phyloP scores from a whole-genome alignment of 192 early-diverging fungal species.

The Lobosporangium transversale region DNA sequence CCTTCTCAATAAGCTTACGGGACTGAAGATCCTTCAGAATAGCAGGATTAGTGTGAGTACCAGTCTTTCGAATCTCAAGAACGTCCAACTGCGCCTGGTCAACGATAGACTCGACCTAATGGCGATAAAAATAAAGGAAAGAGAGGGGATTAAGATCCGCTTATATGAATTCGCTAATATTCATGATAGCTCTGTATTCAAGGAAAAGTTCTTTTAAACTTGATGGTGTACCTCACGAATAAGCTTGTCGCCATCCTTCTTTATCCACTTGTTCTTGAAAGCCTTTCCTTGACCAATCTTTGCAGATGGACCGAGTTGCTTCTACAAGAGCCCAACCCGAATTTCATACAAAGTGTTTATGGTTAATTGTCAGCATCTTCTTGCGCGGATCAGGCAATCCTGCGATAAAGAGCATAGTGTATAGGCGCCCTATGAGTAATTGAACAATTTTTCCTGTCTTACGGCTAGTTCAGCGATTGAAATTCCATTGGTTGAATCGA shows the following conservation, averaged over 20 bases:
- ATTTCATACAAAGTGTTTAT: too few relatives aligned
- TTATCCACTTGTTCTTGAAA: conserved; percentile 98
- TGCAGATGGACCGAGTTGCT: conserved; percentile 76
- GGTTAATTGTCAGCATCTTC: too few relatives aligned
- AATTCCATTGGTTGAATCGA: conserved; percentile 85
- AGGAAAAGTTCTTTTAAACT: too few relatives aligned
- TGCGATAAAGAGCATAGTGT: too few relatives aligned
- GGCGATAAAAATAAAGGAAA: neutral
- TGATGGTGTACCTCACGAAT: conserved; percentile 76
- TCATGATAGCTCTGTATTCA: too few relatives aligned
- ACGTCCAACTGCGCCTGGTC: conserved; percentile 88
- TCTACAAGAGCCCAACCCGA: conserved; percentile 27
- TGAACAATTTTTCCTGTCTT: too few relatives aligned
- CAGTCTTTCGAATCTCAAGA: conserved; percentile 70
- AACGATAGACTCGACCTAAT: conserved; percentile 75
- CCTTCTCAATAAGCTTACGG: conserved; percentile 75
- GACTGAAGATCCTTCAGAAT: conserved; percentile 82
- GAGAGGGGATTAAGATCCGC: neutral
- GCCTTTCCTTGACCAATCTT: conserved; percentile 95
- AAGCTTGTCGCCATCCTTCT: conserved; percentile 78
- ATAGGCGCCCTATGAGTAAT: too few relatives aligned
- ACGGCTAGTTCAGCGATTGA: conserved; percentile 86
- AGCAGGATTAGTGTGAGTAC: conserved; percentile 68
- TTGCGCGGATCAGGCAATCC: too few relatives aligned
- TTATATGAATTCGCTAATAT: neutral